Percentiles rank a stretch among this genome's conserved stretches.
These are phyloP conservation scores for Ampelocalamus luodianensis DNA, from an alignment of 176 grass and related monocot species.

Conservation along the genomic window DNA sequence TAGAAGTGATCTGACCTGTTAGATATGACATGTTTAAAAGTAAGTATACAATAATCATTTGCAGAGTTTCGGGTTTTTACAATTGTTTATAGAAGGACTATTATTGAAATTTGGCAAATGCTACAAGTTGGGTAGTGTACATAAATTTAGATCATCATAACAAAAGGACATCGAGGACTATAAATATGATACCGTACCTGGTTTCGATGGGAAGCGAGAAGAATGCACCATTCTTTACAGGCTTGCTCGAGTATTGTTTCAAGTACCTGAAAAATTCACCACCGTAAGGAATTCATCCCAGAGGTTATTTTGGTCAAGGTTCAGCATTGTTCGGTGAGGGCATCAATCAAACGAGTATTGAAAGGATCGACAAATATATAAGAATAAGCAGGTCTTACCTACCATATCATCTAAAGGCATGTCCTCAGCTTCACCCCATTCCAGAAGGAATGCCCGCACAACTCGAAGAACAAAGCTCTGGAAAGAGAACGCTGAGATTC, in stretches of 20 bases:
- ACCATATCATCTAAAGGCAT: slow-evolving; percentile 79
- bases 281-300: slow-evolving; percentile 19
- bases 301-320: neutral
- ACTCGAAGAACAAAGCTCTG: slow-evolving; percentile 68
- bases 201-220: slow-evolving; percentile 67
- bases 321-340: neutral
- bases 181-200: slow-evolving; percentile 50
- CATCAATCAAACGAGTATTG: slow-evolving; percentile 15
- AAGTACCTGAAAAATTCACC: slow-evolving; percentile 56
- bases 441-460: slow-evolving; percentile 64
- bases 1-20: slow-evolving; percentile 65
- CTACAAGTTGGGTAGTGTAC: neutral
- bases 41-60: slow-evolving; percentile 26
- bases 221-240: slow-evolving; percentile 71
- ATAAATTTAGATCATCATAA: slow-evolving; percentile 4
- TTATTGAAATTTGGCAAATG: neutral
- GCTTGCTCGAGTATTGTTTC: slow-evolving; percentile 84
- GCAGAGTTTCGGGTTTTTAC: neutral
- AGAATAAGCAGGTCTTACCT: slow-evolving; percentile 61
- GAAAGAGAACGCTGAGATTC: slow-evolving; percentile 58
- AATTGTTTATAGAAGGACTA: neutral
- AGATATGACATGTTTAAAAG: slow-evolving; percentile 6
- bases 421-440: slow-evolving; percentile 64
- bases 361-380: neutral
- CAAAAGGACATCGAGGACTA: neutral